Conservation (phyloP, 352 stramenopile genomes). For the Bremia lactucae region DNA sequence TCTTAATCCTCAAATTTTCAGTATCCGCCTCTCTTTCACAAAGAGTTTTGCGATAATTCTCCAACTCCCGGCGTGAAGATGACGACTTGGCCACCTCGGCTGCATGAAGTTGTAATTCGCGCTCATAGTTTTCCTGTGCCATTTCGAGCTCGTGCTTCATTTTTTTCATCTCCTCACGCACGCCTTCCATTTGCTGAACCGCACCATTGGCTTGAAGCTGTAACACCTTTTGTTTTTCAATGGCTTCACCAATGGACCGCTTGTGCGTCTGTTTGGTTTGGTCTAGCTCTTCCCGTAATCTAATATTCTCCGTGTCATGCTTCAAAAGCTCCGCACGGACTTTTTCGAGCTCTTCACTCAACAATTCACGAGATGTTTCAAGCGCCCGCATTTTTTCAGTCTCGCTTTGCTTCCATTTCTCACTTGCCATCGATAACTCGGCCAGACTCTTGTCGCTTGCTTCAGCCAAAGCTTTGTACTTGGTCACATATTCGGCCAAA, state of each 20-base stretch:
- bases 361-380: slow-evolving; percentile 25
- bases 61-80: slow-evolving; percentile 36
- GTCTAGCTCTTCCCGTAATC: slow-evolving; percentile 60
- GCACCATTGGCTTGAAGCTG: slow-evolving; percentile 34
- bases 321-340: slow-evolving; percentile 42
- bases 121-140: slow-evolving; percentile 74
- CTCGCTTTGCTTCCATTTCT: slow-evolving; percentile 48
- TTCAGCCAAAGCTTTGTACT: slow-evolving; percentile 72
- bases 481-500: slow-evolving; percentile 43
- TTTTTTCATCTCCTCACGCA: slow-evolving; percentile 34
- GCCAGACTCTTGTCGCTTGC: slow-evolving; percentile 58
- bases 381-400: slow-evolving; percentile 37
- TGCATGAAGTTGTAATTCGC: slow-evolving; percentile 72
- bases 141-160: slow-evolving; percentile 35
- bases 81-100: slow-evolving; percentile 47
- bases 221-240: slow-evolving; percentile 36
- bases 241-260: slow-evolving; percentile 23
- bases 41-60: slow-evolving; percentile 32
- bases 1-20: slow-evolving; percentile 28
- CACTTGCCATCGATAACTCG: slow-evolving; percentile 48
- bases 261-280: slow-evolving; percentile 27
- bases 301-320: slow-evolving; percentile 47
- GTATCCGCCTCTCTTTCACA: slow-evolving; percentile 29
- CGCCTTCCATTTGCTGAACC: slow-evolving; percentile 30
- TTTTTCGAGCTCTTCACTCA: slow-evolving; percentile 38